These are phyloP conservation scores for Triglochin maritima DNA, from an alignment of 106 monocot genomes.

Conservation along the genomic window DNA sequence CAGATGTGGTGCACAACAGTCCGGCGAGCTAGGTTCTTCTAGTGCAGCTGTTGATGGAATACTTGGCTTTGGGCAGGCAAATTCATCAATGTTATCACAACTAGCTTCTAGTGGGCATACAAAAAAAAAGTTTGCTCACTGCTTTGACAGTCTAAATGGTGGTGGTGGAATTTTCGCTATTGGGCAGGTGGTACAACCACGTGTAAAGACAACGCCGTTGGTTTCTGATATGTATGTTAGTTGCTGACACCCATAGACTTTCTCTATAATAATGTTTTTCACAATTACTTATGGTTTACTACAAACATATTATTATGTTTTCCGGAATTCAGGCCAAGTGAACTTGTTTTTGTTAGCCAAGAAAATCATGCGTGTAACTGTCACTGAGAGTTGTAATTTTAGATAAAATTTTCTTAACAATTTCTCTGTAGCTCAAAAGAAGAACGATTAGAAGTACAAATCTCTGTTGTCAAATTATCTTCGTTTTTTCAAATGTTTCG, in stretches of 20 bases:
- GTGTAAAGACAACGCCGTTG: conserved; percentile 79
- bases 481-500: no score
- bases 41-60: conserved; percentile 81
- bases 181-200: conserved; percentile 81
- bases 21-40: conserved; percentile 77
- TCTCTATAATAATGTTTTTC: not conserved
- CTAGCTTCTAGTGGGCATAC: conserved; percentile 72
- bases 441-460: no score
- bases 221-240: conserved; percentile 57
- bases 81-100: conserved; percentile 80
- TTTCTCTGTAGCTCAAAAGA: no score
- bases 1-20: conserved; percentile 55
- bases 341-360: no score
- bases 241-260: not conserved
- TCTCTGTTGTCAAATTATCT: no score
- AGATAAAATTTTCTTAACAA: no score
- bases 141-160: conserved; percentile 75
- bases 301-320: not conserved
- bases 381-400: no score
- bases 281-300: not conserved
- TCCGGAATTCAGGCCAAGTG: no score
- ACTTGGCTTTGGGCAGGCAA: conserved; percentile 88
- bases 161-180: conserved; percentile 95
- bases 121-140: conserved; percentile 84
- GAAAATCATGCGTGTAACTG: no score